These are phyloP conservation scores for Chamaenerion angustifolium DNA, from an alignment of 345 rosid species.

Conservation along the genomic window DNA sequence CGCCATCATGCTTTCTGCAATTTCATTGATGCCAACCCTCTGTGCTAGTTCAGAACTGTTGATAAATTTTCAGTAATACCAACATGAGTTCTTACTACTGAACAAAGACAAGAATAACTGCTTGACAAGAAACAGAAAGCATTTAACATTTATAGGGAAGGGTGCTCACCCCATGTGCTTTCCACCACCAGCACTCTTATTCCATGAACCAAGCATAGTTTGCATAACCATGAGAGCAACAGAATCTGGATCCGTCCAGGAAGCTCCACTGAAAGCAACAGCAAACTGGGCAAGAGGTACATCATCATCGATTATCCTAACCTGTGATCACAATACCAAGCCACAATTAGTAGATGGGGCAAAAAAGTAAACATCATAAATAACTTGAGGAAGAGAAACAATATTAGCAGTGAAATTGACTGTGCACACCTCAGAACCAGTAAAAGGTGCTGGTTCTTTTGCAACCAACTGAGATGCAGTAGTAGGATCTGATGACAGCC, in stretches of 20 bases:
- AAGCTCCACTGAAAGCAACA: constrained; percentile 90
- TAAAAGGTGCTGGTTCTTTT: constrained; percentile 71
- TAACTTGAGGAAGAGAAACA: too few species aligned
- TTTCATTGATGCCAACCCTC: constrained; percentile 67
- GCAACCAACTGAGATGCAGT: constrained; percentile 76
- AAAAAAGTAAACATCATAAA: neutral
- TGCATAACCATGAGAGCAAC: constrained; percentile 94
- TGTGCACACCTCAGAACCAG: constrained; percentile 86
- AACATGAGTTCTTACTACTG: constrained; percentile 2
- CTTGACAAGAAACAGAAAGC: neutral
- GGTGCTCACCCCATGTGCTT: constrained; percentile 92
- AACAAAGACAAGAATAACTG: neutral
- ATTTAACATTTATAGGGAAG: neutral
- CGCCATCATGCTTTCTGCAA: constrained; percentile 97
- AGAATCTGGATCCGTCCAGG: constrained; percentile 99
- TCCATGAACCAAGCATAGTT: constrained; percentile 98
- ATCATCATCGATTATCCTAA: constrained; percentile 87
- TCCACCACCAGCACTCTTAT: constrained; percentile 75
- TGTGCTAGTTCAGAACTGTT: constrained; percentile 83
- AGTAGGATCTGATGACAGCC: constrained; percentile 71
- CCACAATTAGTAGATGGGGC: neutral
- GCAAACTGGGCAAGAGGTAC: constrained; percentile 96
- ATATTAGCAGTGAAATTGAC: neutral
- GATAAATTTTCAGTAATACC: constrained; percentile 9
- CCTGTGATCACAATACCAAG: constrained; percentile 24